These are phyloP conservation scores for Crithidia sp. DNA, from an alignment of 208 protist species.

Conservation along the genomic window DNA sequence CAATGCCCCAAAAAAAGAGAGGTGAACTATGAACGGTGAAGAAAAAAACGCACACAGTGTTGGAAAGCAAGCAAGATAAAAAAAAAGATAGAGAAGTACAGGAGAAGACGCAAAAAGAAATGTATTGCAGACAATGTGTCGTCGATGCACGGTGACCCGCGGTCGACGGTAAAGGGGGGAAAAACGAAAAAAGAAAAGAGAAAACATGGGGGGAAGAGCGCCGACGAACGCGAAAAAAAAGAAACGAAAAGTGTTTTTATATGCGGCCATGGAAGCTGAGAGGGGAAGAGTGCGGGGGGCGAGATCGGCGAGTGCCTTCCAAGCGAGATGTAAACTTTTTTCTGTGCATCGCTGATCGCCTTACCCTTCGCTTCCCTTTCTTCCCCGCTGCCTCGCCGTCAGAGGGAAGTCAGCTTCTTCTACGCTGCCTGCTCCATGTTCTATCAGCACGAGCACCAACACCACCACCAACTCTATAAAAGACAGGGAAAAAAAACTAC, in stretches of 20 bases:
- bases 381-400: too few relatives aligned
- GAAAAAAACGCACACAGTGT: neutral
- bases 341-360: too few relatives aligned
- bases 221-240: neutral
- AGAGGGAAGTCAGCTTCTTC: too few relatives aligned
- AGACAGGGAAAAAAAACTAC: too few relatives aligned
- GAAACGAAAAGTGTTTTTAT: neutral
- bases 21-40: neutral
- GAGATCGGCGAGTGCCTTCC: too few relatives aligned
- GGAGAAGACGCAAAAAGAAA: slow-evolving; percentile 2
- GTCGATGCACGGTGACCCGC: neutral
- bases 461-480: too few relatives aligned
- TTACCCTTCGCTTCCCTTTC: too few relatives aligned
- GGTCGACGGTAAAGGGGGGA: neutral
- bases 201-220: neutral
- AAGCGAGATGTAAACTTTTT: too few relatives aligned
- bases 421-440: too few relatives aligned
- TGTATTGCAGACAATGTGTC: neutral
- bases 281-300: neutral
- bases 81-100: neutral
- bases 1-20: neutral
- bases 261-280: neutral
- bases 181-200: neutral
- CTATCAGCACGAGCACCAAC: too few relatives aligned
- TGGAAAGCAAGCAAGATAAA: neutral